Evolutionary conservation across 2,329 filamentous ascomycete genomes (phyloP), one percentile per base, ranked within the genome.

Genomic region (Diaporthe capsici): DNA sequence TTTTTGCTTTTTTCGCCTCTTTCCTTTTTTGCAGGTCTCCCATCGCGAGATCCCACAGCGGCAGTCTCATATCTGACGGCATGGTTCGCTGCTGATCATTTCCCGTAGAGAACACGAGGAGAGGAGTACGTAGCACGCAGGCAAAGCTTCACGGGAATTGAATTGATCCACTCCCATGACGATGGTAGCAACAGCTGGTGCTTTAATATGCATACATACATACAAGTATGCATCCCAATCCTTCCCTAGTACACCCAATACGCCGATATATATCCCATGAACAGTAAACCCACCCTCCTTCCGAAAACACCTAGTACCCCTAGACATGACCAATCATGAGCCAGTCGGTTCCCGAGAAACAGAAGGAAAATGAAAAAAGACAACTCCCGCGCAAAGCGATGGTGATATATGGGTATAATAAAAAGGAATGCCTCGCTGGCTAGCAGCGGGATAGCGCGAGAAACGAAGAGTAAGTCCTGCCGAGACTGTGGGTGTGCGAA

Each of bases 381-480:
- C 37, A 65, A 65, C 71, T 71, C 75, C 58, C 63, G 57, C 71
- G 57, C 71, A 60, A 74, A 76, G 75, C 75, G 75, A 74, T 71
- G 72, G 71, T 76, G 47, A 74, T 74, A 74, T 76, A 44, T 55
- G 60, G 61, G 68, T 57, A 76, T 68, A 53, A 67, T 71, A 65
- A 58, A 74, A 74, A 60, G 22, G 39, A 63, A 39, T 68, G 31
- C 58, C 58, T 73, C 47, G 47, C 58, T 65, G 71, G 58, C 58
- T 73, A 44, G 71, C 71, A 73, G 71, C 58, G 58, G 71, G 71
- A 53, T 55, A 73, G 65, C 57, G 58, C 25, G 47, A 73, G 58
- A 44, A 65, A 20, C 28, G 31, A 63, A 53, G n/a, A 73, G 60
- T 28, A 55, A 65, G 9, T 51, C 34, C 34, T 42, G 49, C 44